These are phyloP conservation scores for Gentiana macrophylla DNA, from an alignment of 257 asterid species.

Conservation along the genomic window DNA sequence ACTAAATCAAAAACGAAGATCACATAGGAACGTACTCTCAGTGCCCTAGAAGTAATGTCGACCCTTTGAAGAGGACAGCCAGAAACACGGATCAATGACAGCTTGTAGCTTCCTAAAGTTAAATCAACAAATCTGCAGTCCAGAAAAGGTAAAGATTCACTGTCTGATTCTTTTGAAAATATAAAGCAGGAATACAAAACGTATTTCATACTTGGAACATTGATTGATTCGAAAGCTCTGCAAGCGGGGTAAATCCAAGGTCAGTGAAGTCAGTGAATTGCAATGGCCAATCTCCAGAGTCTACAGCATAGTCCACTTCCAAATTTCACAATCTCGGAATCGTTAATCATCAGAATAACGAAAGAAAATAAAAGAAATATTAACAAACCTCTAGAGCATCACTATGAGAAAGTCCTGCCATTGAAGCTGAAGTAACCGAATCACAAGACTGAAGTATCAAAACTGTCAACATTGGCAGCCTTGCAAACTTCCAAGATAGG, in stretches of 20 bases:
- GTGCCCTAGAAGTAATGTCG: slow-evolving; percentile 65
- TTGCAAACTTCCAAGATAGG: slow-evolving; percentile 55
- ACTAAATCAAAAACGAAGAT: no score
- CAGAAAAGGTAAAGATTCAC: background rate
- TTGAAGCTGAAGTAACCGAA: slow-evolving; percentile 94
- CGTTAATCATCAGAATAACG: slow-evolving; percentile 2
- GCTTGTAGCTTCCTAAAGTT: slow-evolving; percentile 44
- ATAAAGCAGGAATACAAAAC: slow-evolving; percentile 7
- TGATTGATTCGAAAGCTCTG: slow-evolving; percentile 79
- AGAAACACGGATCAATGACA: slow-evolving; percentile 75
- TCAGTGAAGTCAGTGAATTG: slow-evolving; percentile 69
- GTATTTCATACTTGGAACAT: slow-evolving; percentile 80
- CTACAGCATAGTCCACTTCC: slow-evolving; percentile 27
- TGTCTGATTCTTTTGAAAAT: background rate
- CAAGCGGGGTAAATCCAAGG: slow-evolving; percentile 74
- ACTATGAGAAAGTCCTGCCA: slow-evolving; percentile 60
- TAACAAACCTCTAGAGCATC: slow-evolving; percentile 65
- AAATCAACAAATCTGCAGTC: slow-evolving; percentile 66
- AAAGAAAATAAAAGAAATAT: background rate
- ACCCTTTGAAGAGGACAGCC: slow-evolving; percentile 91
- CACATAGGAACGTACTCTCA: slow-evolving; percentile 36
- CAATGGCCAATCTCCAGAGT: slow-evolving; percentile 93
- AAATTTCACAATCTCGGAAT: background rate
- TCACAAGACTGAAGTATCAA: slow-evolving; percentile 97
- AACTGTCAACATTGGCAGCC: slow-evolving; percentile 73